Conservation (phyloP, 1,284 basidiomycete genomes). For the Cystobasidiaceae sp. region DNA sequence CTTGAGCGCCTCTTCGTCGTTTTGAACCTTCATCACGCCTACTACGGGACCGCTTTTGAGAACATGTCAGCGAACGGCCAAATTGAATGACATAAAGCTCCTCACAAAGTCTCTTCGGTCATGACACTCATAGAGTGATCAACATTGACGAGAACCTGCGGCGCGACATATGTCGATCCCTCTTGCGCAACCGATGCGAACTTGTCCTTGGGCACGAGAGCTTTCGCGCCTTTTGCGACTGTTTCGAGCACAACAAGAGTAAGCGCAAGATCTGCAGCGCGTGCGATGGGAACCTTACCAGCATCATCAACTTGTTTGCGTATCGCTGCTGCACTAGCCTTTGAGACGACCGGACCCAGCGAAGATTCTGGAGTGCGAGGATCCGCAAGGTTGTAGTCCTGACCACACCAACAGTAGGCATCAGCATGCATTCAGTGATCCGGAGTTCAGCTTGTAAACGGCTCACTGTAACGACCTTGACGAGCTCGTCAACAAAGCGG, state of each 20-base stretch:
- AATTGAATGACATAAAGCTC: no score
- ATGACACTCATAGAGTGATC: slow-evolving; percentile 90
- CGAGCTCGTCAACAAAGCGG: slow-evolving; percentile 69
- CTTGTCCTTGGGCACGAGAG: slow-evolving; percentile 61
- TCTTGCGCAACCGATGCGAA: slow-evolving; percentile 63
- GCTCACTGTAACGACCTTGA: slow-evolving; percentile 64
- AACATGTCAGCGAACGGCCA: slow-evolving; percentile 60
- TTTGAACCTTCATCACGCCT: slow-evolving; percentile 80
- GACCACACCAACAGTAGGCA: background rate
- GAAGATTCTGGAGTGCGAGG: slow-evolving; percentile 67
- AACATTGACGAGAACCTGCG: slow-evolving; percentile 81
- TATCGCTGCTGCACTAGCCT: slow-evolving; percentile 75
- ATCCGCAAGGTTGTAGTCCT: slow-evolving; percentile 78
- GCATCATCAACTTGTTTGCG: slow-evolving; percentile 80
- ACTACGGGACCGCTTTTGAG: slow-evolving; percentile 65
- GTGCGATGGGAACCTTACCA: no score
- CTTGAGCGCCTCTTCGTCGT: slow-evolving; percentile 74
- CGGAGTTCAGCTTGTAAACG: background rate
- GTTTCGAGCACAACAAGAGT: no score
- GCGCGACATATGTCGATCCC: slow-evolving; percentile 77
- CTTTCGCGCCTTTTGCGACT: slow-evolving; percentile 69
- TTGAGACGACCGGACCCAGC: slow-evolving; percentile 83
- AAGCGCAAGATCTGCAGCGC: no score
- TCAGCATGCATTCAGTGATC: no score
- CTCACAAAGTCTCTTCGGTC: slow-evolving; percentile 56